Conservation (phyloP, 2,329 filamentous ascomycete species). For the Bipolaris zeicola region DNA sequence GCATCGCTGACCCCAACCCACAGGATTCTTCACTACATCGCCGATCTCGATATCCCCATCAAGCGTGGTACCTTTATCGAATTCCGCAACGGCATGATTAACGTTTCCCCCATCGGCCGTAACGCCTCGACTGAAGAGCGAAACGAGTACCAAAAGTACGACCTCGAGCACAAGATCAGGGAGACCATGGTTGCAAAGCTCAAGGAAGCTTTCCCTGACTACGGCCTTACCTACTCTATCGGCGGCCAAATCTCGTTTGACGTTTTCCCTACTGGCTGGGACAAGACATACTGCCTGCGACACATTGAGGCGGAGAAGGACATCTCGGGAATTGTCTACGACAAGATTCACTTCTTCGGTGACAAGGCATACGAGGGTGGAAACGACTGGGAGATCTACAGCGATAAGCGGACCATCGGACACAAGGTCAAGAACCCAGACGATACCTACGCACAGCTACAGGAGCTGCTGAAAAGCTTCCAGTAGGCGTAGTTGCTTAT, state of each 20-base stretch:
- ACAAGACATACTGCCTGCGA: constrained; percentile 95
- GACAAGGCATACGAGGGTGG: constrained; percentile 92
- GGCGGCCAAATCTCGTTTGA: constrained; percentile 98
- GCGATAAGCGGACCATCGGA: constrained; percentile 78
- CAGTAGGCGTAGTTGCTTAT: constrained; percentile 14
- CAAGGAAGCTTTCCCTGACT: constrained; percentile 79
- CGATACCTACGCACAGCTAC: constrained; percentile 80
- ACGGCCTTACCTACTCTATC: constrained; percentile 91
- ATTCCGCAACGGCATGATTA: constrained; percentile 92
- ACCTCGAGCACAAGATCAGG: constrained; percentile 77
- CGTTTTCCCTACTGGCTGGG: constrained; percentile 95
- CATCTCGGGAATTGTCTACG: constrained; percentile 74
- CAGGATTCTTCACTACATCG: constrained; percentile 75
- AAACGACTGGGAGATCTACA: constrained; percentile 95
- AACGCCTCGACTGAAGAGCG: constrained; percentile 84
- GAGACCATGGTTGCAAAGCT: constrained; percentile 76
- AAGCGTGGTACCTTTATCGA: constrained; percentile 86
- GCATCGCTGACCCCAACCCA: not conserved
- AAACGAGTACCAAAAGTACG: constrained; percentile 79
- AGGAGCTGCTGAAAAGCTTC: constrained; percentile 69
- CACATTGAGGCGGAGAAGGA: constrained; percentile 82
- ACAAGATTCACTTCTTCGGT: constrained; percentile 94
- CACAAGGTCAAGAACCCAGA: constrained; percentile 82
- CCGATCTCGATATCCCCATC: constrained; percentile 80
- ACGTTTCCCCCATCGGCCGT: constrained; percentile 80